phyloP scores from a whole-genome alignment of 2,329 filamentous ascomycete genomes.

The Botrytis aclada region DNA sequence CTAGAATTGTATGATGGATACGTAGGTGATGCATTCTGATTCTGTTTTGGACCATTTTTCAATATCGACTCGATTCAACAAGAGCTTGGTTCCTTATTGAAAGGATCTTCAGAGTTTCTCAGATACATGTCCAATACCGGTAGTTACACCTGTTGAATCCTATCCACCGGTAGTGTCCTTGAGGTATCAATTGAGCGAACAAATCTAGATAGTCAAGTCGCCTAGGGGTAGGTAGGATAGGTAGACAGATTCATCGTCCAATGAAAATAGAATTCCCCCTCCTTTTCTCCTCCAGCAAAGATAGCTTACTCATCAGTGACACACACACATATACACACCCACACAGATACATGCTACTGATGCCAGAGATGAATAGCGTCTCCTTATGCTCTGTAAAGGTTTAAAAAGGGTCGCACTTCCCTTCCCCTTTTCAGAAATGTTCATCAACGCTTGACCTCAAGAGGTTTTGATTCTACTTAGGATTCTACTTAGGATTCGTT shows the following conservation, averaged over 20 bases:
- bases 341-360: background rate
- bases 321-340: background rate
- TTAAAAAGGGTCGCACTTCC: slow-evolving; percentile 4
- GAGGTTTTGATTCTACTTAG: background rate
- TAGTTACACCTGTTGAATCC: background rate
- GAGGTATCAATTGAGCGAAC: background rate
- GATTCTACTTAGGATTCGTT: background rate
- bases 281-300: background rate
- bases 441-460: slow-evolving; percentile 12
- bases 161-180: background rate
- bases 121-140: background rate
- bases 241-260: background rate
- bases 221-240: background rate
- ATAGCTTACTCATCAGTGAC: slow-evolving; percentile 6
- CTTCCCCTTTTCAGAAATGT: slow-evolving; percentile 9
- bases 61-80: background rate
- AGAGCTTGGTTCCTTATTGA: background rate
- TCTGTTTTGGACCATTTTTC: background rate
- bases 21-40: background rate
- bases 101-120: background rate
- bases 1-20: background rate
- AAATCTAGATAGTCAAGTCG: background rate
- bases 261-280: background rate
- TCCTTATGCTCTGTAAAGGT: background rate
- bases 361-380: background rate